Percentiles rank a stretch among this genome's conserved stretches.
Conservation (phyloP, 176 grass and related monocot genomes). For the Bothriochloa decipiens region DNA sequence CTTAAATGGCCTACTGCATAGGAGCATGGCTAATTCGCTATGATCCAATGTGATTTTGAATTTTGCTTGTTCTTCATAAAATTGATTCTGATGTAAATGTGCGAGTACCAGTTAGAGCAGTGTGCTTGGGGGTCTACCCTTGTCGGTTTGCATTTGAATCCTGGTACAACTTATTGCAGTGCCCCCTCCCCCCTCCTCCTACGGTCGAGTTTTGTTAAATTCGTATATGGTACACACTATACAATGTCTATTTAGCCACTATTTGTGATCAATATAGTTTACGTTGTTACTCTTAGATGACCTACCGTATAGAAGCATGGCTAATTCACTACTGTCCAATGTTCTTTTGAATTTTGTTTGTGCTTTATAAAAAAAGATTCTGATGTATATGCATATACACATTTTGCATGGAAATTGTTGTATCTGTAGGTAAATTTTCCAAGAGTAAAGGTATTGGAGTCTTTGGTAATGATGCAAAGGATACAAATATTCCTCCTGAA, state of each 20-base stretch:
- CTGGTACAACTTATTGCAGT: neutral
- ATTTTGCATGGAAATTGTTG: slow-evolving; percentile 36
- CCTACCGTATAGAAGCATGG: neutral
- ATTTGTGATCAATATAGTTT: neutral
- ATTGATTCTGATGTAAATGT: slow-evolving; percentile 26
- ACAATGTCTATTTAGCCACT: neutral
- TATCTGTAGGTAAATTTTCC: slow-evolving; percentile 79
- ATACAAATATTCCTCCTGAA: slow-evolving; percentile 83
- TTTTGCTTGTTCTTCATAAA: slow-evolving; percentile 21
- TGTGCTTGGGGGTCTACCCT: neutral
- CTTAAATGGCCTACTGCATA: slow-evolving; percentile 13
- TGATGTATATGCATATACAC: slow-evolving; percentile 19
- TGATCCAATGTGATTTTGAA: neutral
- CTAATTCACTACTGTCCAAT: neutral
- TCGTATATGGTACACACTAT: neutral
- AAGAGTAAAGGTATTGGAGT: slow-evolving; percentile 93
- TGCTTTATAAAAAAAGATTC: neutral
- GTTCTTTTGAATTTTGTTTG: neutral
- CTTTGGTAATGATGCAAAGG: slow-evolving; percentile 95
- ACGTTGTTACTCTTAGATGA: slow-evolving; percentile 6
- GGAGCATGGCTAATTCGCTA: slow-evolving; percentile 1
- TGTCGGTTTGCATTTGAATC: neutral
- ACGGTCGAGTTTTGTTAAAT: neutral
- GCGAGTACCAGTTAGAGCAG: neutral
- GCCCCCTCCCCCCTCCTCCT: neutral